Percentiles rank a stretch among this genome's conserved stretches.
Conservation (phyloP, 192 early-diverging fungal genomes). For the Borealophlyctis nickersoniae region DNA sequence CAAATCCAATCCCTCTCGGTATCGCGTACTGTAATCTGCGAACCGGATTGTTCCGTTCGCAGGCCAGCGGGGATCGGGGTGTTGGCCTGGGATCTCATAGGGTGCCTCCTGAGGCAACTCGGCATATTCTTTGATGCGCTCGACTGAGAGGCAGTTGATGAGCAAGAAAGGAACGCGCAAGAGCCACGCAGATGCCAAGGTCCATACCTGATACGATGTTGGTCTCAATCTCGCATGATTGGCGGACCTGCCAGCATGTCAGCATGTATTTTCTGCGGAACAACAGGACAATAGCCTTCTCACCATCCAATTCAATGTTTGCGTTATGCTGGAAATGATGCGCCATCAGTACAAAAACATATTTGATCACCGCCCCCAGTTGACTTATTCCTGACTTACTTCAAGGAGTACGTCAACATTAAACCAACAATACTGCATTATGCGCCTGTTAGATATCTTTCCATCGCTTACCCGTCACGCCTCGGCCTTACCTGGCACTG, state of each 20-base stretch:
- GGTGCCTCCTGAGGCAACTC: conserved; percentile 77
- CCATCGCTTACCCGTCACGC: conserved; percentile 15
- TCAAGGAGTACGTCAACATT: conserved; percentile 44
- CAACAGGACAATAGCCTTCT: too few species aligned
- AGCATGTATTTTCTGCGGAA: too few species aligned
- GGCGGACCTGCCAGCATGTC: conserved; percentile 56
- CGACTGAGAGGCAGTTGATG: conserved; percentile 71
- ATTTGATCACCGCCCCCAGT: too few species aligned
- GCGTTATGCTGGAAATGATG: conserved; percentile 58
- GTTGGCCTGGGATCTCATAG: conserved; percentile 42
- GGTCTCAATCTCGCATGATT: conserved; percentile 82
- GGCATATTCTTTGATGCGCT: conserved; percentile 79
- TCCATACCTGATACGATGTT: conserved; percentile 47
- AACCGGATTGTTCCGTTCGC: conserved; percentile 70
- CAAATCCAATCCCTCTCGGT: conserved; percentile 74
- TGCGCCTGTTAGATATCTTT: too few species aligned
- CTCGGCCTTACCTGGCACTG: conserved; percentile 12
- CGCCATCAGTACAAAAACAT: neutral
- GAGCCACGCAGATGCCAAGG: neutral
- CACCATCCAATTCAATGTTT: conserved; percentile 78
- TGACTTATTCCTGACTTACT: conserved; percentile 17
- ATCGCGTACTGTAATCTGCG: conserved; percentile 73
- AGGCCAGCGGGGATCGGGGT: conserved; percentile 62
- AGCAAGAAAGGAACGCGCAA: conserved; percentile 32
- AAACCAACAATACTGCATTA: conserved; percentile 71